Conservation (phyloP, 805 yeast genomes). For the Clavispora fructus region DNA sequence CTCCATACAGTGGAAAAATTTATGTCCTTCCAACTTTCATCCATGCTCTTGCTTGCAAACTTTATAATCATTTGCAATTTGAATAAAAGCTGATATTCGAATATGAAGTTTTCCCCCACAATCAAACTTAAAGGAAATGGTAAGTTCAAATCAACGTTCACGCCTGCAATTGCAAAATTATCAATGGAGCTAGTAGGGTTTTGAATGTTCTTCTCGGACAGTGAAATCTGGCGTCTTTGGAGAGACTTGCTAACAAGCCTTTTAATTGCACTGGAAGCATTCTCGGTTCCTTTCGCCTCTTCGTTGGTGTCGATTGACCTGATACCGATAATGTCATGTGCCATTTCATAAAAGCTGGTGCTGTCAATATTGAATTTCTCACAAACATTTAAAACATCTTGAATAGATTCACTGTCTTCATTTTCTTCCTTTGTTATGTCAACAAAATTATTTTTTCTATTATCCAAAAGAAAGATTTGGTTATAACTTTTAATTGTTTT, state of each 20-base stretch:
- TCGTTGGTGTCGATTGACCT: slow-evolving; percentile 52
- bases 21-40: slow-evolving; percentile 61
- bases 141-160: slow-evolving; percentile 53
- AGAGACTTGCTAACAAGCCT: slow-evolving; percentile 13
- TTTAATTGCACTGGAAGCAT: slow-evolving; percentile 11
- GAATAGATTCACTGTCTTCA: neutral
- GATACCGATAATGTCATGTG: slow-evolving; percentile 47
- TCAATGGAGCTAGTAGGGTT: slow-evolving; percentile 5
- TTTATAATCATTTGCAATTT: slow-evolving; percentile 65
- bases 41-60: slow-evolving; percentile 54
- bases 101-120: slow-evolving; percentile 60
- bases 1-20: slow-evolving; percentile 65
- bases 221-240: slow-evolving; percentile 4
- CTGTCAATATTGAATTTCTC: slow-evolving; percentile 38
- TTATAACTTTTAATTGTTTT: slow-evolving; percentile 7
- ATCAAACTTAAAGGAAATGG: slow-evolving; percentile 87
- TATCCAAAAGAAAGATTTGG: slow-evolving; percentile 5
- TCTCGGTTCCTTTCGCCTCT: slow-evolving; percentile 26
- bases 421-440: neutral
- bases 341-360: slow-evolving; percentile 39
- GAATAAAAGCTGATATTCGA: slow-evolving; percentile 76
- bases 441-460: neutral
- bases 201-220: slow-evolving; percentile 3
- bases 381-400: slow-evolving; percentile 3
- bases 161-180: slow-evolving; percentile 42